Percentiles rank a stretch among this genome's conserved stretches.
Evolutionary conservation across 306 rosid species (phyloP).

Genomic region (Chamaecrista fasciculata): DNA sequence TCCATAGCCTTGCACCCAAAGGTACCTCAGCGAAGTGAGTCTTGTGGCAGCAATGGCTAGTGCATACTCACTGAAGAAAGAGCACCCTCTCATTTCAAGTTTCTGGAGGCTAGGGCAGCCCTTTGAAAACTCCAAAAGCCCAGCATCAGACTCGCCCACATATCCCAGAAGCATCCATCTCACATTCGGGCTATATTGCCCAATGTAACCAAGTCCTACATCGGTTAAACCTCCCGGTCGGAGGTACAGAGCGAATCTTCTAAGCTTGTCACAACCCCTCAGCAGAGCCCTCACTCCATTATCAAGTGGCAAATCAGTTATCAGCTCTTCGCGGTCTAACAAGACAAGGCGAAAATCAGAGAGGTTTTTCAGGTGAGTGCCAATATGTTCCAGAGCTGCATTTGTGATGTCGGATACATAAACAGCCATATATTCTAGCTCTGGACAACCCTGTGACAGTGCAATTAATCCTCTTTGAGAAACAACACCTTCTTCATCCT

Average conservation of each 20-base stretch:
- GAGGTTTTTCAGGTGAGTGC: slow-evolving; percentile 66
- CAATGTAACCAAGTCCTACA: slow-evolving; percentile 73
- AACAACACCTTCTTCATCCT: slow-evolving; percentile 81
- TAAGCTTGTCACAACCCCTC: slow-evolving; percentile 76
- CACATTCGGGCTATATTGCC: slow-evolving; percentile 67
- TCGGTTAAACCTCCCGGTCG: slow-evolving; percentile 80
- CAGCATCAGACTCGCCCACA: slow-evolving; percentile 78
- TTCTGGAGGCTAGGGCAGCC: slow-evolving; percentile 93
- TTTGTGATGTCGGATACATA: slow-evolving; percentile 87
- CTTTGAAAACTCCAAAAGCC: slow-evolving; percentile 68
- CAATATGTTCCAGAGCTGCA: slow-evolving; percentile 65
- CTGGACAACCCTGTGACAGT: slow-evolving; percentile 76
- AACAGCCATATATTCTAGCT: slow-evolving; percentile 84
- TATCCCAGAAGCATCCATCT: slow-evolving; percentile 96
- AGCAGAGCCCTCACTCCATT: slow-evolving; percentile 75
- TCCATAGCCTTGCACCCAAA: slow-evolving; percentile 94
- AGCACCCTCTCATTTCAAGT: slow-evolving; percentile 90
- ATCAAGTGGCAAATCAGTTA: slow-evolving; percentile 87
- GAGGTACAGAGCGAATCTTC: slow-evolving; percentile 82
- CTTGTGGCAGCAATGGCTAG: slow-evolving; percentile 68
- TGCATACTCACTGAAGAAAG: slow-evolving; percentile 72
- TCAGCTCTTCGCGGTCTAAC: slow-evolving; percentile 61
- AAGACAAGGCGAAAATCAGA: slow-evolving; percentile 84
- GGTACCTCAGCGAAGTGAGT: slow-evolving; percentile 70
- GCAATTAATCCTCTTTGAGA: slow-evolving; percentile 89